A percentile compares a stretch with the other conserved stretches of the same genome.
These are phyloP conservation scores for Fistulinella prunicolor DNA, from an alignment of 768 basidiomycete genomes.

Conservation along the genomic window DNA sequence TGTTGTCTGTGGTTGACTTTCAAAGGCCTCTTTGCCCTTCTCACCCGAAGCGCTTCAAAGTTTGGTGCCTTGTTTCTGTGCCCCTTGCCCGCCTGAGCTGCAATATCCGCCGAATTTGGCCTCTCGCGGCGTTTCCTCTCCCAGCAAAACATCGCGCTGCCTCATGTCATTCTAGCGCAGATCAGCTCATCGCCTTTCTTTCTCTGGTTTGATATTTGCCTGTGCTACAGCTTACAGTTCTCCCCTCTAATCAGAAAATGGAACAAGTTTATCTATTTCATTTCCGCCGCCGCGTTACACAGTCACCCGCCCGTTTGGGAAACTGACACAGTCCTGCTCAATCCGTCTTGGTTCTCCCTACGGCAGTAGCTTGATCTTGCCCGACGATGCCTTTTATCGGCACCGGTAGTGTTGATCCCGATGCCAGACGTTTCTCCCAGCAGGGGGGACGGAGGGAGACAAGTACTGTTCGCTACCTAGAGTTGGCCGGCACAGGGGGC, in stretches of 20 bases:
- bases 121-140: no score
- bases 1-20: neutral
- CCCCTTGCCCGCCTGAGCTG: constrained; percentile 3
- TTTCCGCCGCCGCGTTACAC: constrained; percentile 30
- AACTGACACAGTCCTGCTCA: constrained; percentile 13
- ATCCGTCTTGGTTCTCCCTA: constrained; percentile 27
- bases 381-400: constrained; percentile 14
- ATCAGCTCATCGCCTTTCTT: constrained; percentile 19
- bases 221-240: constrained; percentile 4
- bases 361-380: constrained; percentile 13
- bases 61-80: neutral
- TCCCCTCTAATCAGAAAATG: constrained; percentile 19
- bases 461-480: neutral
- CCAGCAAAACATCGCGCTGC: no score
- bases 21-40: constrained; percentile 5
- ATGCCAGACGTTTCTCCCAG: neutral
- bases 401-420: constrained; percentile 22
- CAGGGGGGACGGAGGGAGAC: neutral
- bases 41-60: neutral
- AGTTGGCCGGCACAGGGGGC: neutral
- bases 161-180: constrained; percentile 17
- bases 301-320: constrained; percentile 16
- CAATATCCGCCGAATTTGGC: constrained; percentile 15
- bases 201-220: no score
- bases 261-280: constrained; percentile 24